Base-by-base conservation (phyloP, 768 basidiomycete genomes). In the Astraeus odoratus region DNA sequence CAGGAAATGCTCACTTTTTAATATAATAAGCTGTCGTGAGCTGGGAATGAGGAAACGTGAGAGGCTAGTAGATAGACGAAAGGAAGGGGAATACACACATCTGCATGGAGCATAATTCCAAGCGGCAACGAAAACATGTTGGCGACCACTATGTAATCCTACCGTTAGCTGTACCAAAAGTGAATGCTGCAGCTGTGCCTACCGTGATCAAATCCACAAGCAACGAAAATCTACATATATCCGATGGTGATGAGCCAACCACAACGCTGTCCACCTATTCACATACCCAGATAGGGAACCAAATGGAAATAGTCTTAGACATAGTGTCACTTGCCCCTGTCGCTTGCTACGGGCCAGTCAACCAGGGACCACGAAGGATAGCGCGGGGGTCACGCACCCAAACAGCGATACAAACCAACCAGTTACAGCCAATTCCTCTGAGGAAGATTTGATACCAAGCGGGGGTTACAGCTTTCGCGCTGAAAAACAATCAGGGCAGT, bases 101-200 rank as follows among this genome's bases (percentile, higher is more conserved):
- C 61, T 19, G 81, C 79, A 18, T 78, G 74, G 53, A 84, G 78
- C 74, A 86, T 78, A 25, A 86, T 84, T 8, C 81, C 72, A 27
- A 86, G 59, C 0, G 82, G 81, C 7, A 86, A 64, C 3, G 77
- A 83, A 58, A 80, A 86, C 84, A 86, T 86, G 57, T 86, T 86
- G 16, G 84, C 84, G 23, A 83, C 65, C 8, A 83, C 81, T 82
- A 36, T 15, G 35, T 27, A 25, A 26, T 40, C 44, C 26, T 7
- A n/a, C n/a, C n/a, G 15, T 30, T 34, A 48, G 25, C 40, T 7
- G 16, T 6, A 4, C 5, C 10, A n/a, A 5, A 26, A 36, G 35
- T 33, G 20, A 13, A 18, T 22, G 16, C 24, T 15, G 9, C 30
- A 41, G 26, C 3, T 2, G 18, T 44, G 51, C 69, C 45, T 57